phyloP scores from a whole-genome alignment of 179 eudicot species.

The Camellia oleifera region DNA sequence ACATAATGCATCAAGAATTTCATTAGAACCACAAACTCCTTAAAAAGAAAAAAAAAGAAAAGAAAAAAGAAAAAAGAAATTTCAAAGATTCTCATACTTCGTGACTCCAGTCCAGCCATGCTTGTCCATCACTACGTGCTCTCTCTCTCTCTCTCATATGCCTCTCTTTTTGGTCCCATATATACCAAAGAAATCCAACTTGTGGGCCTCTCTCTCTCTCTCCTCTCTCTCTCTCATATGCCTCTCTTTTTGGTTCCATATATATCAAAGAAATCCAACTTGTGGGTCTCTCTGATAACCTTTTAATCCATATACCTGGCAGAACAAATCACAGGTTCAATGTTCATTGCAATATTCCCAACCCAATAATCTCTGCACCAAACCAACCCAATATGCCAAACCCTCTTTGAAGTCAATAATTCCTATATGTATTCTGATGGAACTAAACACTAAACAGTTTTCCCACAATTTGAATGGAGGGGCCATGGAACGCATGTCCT shows the following conservation, averaged over 20 bases:
- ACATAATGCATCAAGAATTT: not conserved
- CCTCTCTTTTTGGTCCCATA: not conserved
- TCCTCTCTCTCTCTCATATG: constrained; percentile 1
- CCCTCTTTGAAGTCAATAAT: not conserved
- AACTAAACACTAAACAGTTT: not conserved
- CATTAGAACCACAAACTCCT: not conserved
- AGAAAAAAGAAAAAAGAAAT: not conserved
- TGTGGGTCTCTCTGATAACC: not conserved
- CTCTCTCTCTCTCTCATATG: not conserved
- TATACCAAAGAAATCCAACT: not conserved
- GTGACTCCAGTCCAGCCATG: not conserved
- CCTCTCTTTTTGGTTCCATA: not conserved
- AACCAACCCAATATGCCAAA: not conserved
- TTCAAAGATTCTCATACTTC: not conserved
- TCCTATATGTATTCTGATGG: not conserved
- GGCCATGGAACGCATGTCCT: not conserved
- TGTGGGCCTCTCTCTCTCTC: constrained; percentile 5
- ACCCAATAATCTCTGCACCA: not conserved
- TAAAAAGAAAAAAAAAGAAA: not conserved
- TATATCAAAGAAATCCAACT: not conserved
- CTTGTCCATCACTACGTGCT: not conserved
- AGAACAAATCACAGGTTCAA: not conserved
- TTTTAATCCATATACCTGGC: not conserved
- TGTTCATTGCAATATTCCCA: not conserved
- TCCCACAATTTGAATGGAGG: not conserved